These are phyloP conservation scores for Cutaneotrichosporon curvatum DNA, from an alignment of 1,284 basidiomycete species.

Conservation along the genomic window DNA sequence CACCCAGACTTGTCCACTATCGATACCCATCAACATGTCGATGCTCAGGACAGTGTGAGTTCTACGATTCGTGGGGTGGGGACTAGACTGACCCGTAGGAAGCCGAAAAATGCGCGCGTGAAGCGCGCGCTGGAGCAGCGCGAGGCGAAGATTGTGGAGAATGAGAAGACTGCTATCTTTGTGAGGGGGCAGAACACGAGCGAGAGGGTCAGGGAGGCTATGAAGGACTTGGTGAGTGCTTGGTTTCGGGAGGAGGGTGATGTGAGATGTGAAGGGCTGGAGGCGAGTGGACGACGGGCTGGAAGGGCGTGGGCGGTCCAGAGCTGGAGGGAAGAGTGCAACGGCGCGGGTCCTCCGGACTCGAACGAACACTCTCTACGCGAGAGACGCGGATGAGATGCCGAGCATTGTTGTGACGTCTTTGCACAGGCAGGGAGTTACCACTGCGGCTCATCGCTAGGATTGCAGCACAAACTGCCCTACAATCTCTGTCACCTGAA, in stretches of 20 bases:
- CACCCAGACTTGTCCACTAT: no score
- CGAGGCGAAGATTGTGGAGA: slow-evolving; percentile 84
- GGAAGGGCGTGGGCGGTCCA: background rate
- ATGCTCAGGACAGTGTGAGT: slow-evolving; percentile 45
- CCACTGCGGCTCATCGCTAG: no score
- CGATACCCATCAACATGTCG: slow-evolving; percentile 32
- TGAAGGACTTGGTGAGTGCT: slow-evolving; percentile 75
- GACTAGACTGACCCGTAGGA: slow-evolving; percentile 51
- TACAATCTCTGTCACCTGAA: background rate
- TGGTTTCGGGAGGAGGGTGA: background rate
- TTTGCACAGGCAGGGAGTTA: no score
- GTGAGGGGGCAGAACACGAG: slow-evolving; percentile 82
- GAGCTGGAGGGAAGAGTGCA: no score
- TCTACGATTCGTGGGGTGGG: no score
- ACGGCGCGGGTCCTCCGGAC: no score
- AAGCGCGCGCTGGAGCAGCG: slow-evolving; percentile 85
- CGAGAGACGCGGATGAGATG: no score
- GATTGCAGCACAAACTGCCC: no score
- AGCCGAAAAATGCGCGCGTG: slow-evolving; percentile 95
- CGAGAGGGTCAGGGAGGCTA: slow-evolving; percentile 67
- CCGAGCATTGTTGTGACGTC: no score
- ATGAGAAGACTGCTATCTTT: slow-evolving; percentile 74
- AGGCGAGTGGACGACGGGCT: no score
- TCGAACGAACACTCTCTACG: no score
- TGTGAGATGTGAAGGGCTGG: no score